A percentile compares a stretch with the other conserved stretches of the same genome.
These are phyloP conservation scores for Venturia aucupariae DNA, from an alignment of 2,329 filamentous ascomycete genomes.

Conservation along the genomic window DNA sequence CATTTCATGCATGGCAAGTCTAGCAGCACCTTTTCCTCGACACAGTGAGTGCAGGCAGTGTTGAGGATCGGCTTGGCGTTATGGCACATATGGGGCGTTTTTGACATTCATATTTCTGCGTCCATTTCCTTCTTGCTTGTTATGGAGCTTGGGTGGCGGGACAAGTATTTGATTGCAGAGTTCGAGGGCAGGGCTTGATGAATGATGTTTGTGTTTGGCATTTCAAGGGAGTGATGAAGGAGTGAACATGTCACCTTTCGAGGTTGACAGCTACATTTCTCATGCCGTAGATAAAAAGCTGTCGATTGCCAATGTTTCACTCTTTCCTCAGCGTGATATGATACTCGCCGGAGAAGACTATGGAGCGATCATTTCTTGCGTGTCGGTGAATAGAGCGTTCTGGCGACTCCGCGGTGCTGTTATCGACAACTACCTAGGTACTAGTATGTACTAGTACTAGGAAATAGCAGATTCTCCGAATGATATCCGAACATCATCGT, in stretches of 20 bases:
- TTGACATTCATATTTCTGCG: not conserved
- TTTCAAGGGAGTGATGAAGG: no score
- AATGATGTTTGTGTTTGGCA: not conserved
- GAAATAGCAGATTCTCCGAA: not conserved
- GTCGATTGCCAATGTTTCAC: not conserved
- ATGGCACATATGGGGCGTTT: not conserved
- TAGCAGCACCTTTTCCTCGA: not conserved
- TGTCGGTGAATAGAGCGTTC: not conserved
- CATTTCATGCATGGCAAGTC: not conserved
- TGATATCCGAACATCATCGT: not conserved
- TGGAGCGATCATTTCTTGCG: not conserved
- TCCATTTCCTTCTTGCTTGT: not conserved
- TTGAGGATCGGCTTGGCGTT: not conserved
- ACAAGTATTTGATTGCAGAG: not conserved
- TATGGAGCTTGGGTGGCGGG: not conserved
- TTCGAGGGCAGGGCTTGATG: not conserved
- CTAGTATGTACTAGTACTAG: no score
- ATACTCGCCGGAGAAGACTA: no score
- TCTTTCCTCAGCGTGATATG: no score
- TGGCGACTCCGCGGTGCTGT: not conserved
- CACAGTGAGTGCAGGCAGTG: not conserved
- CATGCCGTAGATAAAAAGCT: no score
- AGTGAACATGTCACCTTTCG: not conserved
- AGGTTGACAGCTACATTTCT: not conserved
- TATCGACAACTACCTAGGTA: no score